Evolutionary conservation across 2,329 filamentous ascomycete species (phyloP), one percentile per base, ranked within the genome.

Genomic region (Fulvia fulva): DNA sequence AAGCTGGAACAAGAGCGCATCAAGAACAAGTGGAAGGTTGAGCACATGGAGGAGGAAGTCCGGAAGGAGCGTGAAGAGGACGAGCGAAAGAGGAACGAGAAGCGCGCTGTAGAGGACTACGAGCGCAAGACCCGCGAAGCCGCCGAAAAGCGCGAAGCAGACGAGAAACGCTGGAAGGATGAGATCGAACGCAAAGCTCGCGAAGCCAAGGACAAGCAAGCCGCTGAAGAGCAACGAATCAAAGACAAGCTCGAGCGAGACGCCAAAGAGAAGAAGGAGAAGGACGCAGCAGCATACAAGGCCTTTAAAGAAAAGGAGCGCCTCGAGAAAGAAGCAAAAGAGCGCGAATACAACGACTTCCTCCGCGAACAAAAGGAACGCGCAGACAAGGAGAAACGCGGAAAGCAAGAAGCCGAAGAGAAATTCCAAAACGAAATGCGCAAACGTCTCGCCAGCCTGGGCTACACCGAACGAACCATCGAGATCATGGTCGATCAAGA

Each of bases 301-400:
- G 65, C 63, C 32, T 60, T 67, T 43, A 66, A 69, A 49, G 62
- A 68, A 56, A 65, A 68, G 44, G 66, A 71, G 59, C 52, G 59
- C 12, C 68, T 76, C 58, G 68, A 71, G 25, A 74, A 75, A 59
- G 76, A 78, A 52, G 74, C 75, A 62, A 72, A 74, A 58, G 74
- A 79, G 60, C 72, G 69, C 37, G 73, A 79, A 25, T 74, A 71
- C 25, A 73, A 68, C 23, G 68, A 68, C 25, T 71, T 77, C 26
- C 80, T 97, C 25, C 87, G 90, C 58, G 82, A 84, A 69, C 86
- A 91, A 63, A 92, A 92, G 77, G 64, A 66, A 89, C 93, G 72
- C 43, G 58, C 63, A 32, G 72, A 73, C 55, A 72, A 72, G 51
- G 59, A 69, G 47, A 61, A 66, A 58, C 56, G 63, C 34, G 63